Evolutionary conservation across 257 asterid genomes (phyloP).

Genomic region (Solanum ahanhuiri): DNA sequence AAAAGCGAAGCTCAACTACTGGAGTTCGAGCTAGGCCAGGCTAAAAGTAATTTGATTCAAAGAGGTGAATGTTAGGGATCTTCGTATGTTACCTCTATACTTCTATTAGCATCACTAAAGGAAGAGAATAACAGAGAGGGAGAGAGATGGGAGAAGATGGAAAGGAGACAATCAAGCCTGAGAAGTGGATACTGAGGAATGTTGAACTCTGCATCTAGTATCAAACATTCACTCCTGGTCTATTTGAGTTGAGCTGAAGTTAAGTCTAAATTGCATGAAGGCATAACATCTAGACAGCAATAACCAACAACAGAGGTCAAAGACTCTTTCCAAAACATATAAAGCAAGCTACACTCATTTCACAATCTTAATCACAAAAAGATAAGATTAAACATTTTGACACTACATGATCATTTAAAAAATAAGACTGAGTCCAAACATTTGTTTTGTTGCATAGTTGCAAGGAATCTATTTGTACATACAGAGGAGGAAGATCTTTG

Average conservation of each 20-base stretch:
- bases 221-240: neutral
- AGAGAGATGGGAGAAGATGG: neutral
- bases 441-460: neutral
- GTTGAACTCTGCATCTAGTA: neutral
- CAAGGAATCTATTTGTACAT: slow-evolving; percentile 20
- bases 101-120: neutral
- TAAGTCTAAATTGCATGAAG: neutral
- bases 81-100: neutral
- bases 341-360: neutral
- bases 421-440: neutral
- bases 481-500: slow-evolving; percentile 88
- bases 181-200: neutral
- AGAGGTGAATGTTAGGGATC: neutral
- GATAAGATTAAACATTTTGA: neutral
- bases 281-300: neutral
- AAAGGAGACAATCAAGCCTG: neutral
- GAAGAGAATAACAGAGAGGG: neutral
- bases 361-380: neutral
- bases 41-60: neutral
- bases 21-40: neutral
- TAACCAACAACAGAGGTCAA: neutral
- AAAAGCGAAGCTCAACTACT: neutral
- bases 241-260: neutral
- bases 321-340: neutral
- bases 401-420: neutral